Evolutionary conservation across 2,329 filamentous ascomycete species (phyloP).

Genomic region (Phaeosphaeria sp.): DNA sequence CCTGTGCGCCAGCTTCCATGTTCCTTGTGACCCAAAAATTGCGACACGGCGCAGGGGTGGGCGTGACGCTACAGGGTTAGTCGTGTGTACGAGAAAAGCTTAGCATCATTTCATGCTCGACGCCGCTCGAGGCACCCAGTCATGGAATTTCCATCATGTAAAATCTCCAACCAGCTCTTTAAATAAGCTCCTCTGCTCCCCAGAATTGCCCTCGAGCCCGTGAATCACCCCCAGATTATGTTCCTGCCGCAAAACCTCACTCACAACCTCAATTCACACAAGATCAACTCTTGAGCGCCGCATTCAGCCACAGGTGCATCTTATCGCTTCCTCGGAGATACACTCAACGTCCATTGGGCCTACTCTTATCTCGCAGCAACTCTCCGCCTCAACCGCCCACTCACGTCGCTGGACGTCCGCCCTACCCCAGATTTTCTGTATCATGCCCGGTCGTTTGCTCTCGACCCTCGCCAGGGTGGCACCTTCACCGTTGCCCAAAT

Average conservation of each 20-base stretch:
- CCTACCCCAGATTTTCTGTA: slow-evolving; percentile 41
- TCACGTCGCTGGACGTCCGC: slow-evolving; percentile 20
- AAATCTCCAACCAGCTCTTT: slow-evolving; percentile 24
- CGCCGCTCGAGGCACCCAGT: slow-evolving; percentile 30
- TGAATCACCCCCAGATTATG: slow-evolving; percentile 31
- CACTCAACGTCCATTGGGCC: slow-evolving; percentile 23
- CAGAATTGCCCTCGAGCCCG: slow-evolving; percentile 3
- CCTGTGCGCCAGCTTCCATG: slow-evolving; percentile 38
- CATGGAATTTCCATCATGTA: slow-evolving; percentile 43
- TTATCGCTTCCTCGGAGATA: slow-evolving; percentile 19
- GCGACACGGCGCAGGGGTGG: slow-evolving; percentile 26
- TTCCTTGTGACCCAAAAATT: slow-evolving; percentile 43
- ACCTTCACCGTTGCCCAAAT: slow-evolving; percentile 40
- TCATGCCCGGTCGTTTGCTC: slow-evolving; percentile 47
- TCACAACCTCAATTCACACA: slow-evolving; percentile 44
- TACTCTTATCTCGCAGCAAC: slow-evolving; percentile 18
- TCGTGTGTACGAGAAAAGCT: slow-evolving; percentile 22
- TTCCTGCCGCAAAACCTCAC: slow-evolving; percentile 38
- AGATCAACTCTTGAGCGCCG: slow-evolving; percentile 38
- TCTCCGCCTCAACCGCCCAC: slow-evolving; percentile 15
- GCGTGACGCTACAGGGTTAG: slow-evolving; percentile 27
- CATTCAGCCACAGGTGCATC: slow-evolving; percentile 22
- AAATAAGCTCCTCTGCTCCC: slow-evolving; percentile 32
- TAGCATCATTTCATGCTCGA: slow-evolving; percentile 38
- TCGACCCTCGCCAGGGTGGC: slow-evolving; percentile 41